Evolutionary conservation across 2,329 filamentous ascomycete genomes (phyloP), one percentile per base, ranked within the genome.

Genomic region (Penicillium sp.): DNA sequence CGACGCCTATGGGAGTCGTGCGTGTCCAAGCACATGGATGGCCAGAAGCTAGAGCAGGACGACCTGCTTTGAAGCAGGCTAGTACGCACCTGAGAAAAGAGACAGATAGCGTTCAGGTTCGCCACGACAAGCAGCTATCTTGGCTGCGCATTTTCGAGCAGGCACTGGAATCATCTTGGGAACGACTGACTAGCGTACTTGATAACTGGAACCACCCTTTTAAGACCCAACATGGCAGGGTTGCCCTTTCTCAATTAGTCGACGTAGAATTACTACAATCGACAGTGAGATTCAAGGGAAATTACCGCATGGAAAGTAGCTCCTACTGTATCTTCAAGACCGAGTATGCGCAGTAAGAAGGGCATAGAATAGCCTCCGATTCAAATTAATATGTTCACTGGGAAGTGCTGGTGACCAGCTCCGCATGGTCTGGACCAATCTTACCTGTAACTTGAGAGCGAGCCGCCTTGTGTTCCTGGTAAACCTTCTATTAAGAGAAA

Each of bases 101-200:
- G 38, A 52, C 43, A 18, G 49, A 52, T 29, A 27, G 34, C 14
- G 43, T 52, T 39, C 43, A 52, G 31, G 14, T 45, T 32, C 49
- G 43, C 36, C 36, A 47, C 36, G 49, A 52, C 42, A 21, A 52
- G 43, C 49, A 52, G 34, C 22, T 40, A 21, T 24, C 43, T 29
- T 36, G 43, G 21, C 43, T 52, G 36, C 49, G 43, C 36, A 42
- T 52, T 10, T 47, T 47, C 3, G 43, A 52, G n/a, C 34, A 42
- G 36, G 43, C 43, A 40, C 27, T 52, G 36, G 38, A 36, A 38
- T 48, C n/a, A 14, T 53, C 45, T 43, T 31, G 32, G 2, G 31
- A 43, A 11, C 27, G 40, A 16, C 32, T 54, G 51, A 44, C 16
- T 44, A 31, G 45, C 43, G 31, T 52, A 21, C 51, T 54, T 18